Percentiles rank a stretch among this genome's conserved stretches.
Evolutionary conservation across 2,329 filamentous ascomycete species (phyloP).

Genomic region (Leptographium galeiforme): DNA sequence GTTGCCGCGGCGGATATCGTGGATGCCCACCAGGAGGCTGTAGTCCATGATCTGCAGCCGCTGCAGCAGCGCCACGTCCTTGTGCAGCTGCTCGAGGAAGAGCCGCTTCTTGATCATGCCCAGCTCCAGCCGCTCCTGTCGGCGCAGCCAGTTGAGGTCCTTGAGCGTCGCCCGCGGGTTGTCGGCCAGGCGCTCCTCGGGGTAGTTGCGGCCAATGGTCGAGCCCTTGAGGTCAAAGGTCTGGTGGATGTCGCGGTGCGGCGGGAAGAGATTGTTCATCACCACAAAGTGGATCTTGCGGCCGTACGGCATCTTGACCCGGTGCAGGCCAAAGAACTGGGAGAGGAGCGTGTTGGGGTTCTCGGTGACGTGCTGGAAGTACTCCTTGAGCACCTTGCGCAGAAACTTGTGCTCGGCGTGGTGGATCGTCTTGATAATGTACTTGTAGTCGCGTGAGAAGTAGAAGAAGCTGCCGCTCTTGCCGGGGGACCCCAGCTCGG

Average conservation of each 20-base stretch:
- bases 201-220: slow-evolving; percentile 83
- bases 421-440: slow-evolving; percentile 99
- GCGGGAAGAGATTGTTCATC: slow-evolving; percentile 99
- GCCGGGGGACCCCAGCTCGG: slow-evolving; percentile 88
- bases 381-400: slow-evolving; percentile 73
- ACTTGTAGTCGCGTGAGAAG: slow-evolving; percentile 98
- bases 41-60: slow-evolving; percentile 97
- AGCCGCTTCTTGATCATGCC: slow-evolving; percentile 77
- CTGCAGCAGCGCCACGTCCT: slow-evolving; percentile 77
- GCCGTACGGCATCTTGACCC: slow-evolving; percentile 96
- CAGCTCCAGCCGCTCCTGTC: slow-evolving; percentile 74
- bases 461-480: slow-evolving; percentile 99
- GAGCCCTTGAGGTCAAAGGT: slow-evolving; percentile 97
- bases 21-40: slow-evolving; percentile 85
- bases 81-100: slow-evolving; percentile 79
- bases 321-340: slow-evolving; percentile 93
- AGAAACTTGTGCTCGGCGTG: slow-evolving; percentile 86
- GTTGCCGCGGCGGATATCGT: slow-evolving; percentile 81
- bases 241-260: slow-evolving; percentile 91
- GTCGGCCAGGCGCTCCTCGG: slow-evolving; percentile 71
- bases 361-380: slow-evolving; percentile 81
- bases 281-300: slow-evolving; percentile 99
- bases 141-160: slow-evolving; percentile 88
- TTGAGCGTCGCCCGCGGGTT: slow-evolving; percentile 92
- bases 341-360: slow-evolving; percentile 96